phyloP scores from a whole-genome alignment of 495 filamentous ascomycete species.

The Podospora sp. region DNA sequence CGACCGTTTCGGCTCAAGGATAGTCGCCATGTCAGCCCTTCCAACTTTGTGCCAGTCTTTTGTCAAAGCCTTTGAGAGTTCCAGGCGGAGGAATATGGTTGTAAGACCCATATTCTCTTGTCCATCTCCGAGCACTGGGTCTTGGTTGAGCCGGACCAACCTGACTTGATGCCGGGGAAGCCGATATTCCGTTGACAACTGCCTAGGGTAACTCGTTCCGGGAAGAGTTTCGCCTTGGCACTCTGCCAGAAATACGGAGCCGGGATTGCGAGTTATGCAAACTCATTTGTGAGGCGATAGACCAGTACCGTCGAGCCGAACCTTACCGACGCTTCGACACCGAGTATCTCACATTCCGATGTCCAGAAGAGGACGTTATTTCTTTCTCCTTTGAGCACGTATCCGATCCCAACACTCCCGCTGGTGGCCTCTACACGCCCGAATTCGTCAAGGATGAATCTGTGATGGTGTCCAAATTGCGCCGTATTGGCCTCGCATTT shows the following conservation, averaged over 20 bases:
- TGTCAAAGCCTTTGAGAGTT: too few relatives aligned
- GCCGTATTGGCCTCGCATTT: background rate
- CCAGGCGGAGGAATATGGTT: too few relatives aligned
- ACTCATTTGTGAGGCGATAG: background rate
- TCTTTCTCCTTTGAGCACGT: background rate
- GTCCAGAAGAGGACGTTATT: background rate
- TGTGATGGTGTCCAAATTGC: background rate
- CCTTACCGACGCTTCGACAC: background rate
- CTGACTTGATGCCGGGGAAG: too few relatives aligned
- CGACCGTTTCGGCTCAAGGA: too few relatives aligned
- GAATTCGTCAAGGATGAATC: background rate
- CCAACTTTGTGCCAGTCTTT: too few relatives aligned
- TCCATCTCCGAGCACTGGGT: too few relatives aligned
- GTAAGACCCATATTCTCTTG: too few relatives aligned
- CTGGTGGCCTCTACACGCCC: background rate
- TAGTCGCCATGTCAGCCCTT: too few relatives aligned
- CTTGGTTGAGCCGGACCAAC: too few relatives aligned
- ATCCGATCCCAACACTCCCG: background rate
- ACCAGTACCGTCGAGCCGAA: background rate
- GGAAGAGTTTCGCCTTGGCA: background rate
- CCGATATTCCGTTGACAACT: too few relatives aligned
- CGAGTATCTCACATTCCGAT: background rate
- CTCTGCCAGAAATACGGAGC: background rate
- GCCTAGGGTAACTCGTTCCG: too few relatives aligned
- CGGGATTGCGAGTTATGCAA: background rate